Conservation (phyloP, 2,329 filamentous ascomycete species). For the Magnaporthiopsis rhizophila region DNA sequence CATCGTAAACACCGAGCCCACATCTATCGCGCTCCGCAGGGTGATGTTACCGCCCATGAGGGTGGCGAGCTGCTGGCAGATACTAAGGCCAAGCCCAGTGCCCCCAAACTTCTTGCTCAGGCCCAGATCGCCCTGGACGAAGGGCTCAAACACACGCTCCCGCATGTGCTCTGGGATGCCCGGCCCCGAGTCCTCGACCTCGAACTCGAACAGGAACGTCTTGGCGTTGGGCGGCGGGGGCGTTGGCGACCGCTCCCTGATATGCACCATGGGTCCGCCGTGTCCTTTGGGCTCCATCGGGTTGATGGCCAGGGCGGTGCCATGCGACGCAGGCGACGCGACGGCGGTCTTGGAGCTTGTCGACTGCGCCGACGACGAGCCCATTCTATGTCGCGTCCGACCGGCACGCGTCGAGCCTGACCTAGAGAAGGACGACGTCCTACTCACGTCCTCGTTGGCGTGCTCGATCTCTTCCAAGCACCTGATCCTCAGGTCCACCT, state of each 20-base stretch:
- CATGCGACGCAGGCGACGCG: slow-evolving; percentile 21
- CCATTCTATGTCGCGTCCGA: slow-evolving; percentile 34
- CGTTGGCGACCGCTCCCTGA: slow-evolving; percentile 49
- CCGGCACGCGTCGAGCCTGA: slow-evolving; percentile 32
- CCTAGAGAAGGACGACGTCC: slow-evolving; percentile 44
- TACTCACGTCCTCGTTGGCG: slow-evolving; percentile 32
- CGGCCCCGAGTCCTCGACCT: slow-evolving; percentile 81
- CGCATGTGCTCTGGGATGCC: slow-evolving; percentile 75
- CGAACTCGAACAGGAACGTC: slow-evolving; percentile 73
- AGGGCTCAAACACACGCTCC: slow-evolving; percentile 83
- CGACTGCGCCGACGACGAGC: slow-evolving; percentile 43
- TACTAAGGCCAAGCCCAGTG: slow-evolving; percentile 79
- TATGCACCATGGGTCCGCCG: slow-evolving; percentile 33
- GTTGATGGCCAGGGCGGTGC: slow-evolving; percentile 55
- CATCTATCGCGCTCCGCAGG: slow-evolving; percentile 62
- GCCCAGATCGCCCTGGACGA: slow-evolving; percentile 85
- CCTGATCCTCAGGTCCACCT: slow-evolving; percentile 66
- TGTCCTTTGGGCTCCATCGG: slow-evolving; percentile 47
- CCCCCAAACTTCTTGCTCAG: slow-evolving; percentile 86
- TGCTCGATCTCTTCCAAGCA: slow-evolving; percentile 56
- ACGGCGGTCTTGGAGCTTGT: slow-evolving; percentile 34
- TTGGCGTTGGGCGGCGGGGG: slow-evolving; percentile 55
- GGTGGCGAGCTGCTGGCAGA: slow-evolving; percentile 76
- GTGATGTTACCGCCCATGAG: slow-evolving; percentile 75
- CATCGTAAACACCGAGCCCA: slow-evolving; percentile 76